Conservation (phyloP, 1,284 basidiomycete species). For the Exobasidium cylindrosporum region DNA sequence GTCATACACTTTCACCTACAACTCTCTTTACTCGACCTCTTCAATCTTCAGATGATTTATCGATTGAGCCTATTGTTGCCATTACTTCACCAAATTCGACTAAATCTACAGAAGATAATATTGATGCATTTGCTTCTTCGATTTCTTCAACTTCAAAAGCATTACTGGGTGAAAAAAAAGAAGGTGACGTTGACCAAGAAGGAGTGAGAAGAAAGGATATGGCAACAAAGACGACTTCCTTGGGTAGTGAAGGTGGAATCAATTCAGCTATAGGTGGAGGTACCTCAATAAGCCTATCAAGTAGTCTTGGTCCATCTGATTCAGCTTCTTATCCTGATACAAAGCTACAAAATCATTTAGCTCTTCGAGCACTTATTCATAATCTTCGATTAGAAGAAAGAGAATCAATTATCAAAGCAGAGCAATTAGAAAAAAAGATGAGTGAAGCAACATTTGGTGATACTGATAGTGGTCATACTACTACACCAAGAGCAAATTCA, state of each 20-base stretch:
- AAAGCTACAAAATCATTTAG: constrained; percentile 56
- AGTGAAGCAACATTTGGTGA: not conserved
- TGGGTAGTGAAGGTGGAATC: not conserved
- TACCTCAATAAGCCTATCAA: too few species aligned
- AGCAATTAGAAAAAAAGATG: constrained; percentile 24
- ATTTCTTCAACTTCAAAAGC: not conserved
- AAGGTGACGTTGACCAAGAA: constrained; percentile 25
- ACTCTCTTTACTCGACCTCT: too few species aligned
- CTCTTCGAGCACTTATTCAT: constrained; percentile 41
- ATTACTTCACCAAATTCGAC: too few species aligned
- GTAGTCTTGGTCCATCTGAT: constrained; percentile 10
- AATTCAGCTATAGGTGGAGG: too few species aligned
- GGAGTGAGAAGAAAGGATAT: constrained; percentile 32
- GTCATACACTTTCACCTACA: not conserved
- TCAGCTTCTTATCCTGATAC: constrained; percentile 13
- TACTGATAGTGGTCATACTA: not conserved
- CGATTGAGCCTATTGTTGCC: too few species aligned
- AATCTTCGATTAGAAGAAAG: constrained; percentile 45
- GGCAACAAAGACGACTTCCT: constrained; percentile 9
- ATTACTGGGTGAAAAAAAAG: not conserved
- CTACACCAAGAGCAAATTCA: not conserved
- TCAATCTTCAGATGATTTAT: too few species aligned
- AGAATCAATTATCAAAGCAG: constrained; percentile 32
- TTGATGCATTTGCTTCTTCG: not conserved
- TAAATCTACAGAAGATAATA: not conserved